Percentiles rank a stretch among this genome's conserved stretches.
phyloP scores from a whole-genome alignment of 2,329 filamentous ascomycete species.

The Colletotrichum musicola region DNA sequence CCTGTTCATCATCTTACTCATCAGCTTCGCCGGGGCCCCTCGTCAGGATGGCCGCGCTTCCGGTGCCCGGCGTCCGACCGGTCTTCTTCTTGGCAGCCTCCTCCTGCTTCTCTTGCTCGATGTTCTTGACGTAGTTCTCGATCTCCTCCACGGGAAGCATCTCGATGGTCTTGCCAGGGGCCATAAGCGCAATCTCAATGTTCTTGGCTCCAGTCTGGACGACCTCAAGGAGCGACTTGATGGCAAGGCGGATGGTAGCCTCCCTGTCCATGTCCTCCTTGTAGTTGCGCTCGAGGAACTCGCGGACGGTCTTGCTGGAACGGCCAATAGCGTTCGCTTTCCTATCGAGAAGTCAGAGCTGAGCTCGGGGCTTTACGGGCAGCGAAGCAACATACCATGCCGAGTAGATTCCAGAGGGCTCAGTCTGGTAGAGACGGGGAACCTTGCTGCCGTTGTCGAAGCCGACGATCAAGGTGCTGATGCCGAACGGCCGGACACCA shows the following conservation, averaged over 20 bases:
- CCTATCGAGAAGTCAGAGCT: constrained; percentile 64
- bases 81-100: constrained; percentile 98
- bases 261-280: constrained; percentile 98
- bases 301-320: constrained; percentile 98
- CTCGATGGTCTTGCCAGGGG: constrained; percentile 89
- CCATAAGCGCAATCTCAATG: constrained; percentile 99
- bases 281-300: constrained; percentile 99
- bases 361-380: background rate
- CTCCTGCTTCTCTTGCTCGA: constrained; percentile 99
- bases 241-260: constrained; percentile 94
- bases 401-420: constrained; percentile 99
- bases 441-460: constrained; percentile 94
- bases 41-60: constrained; percentile 81
- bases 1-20: constrained; percentile 41
- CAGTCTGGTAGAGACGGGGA: constrained; percentile 95
- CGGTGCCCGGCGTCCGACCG: constrained; percentile 77
- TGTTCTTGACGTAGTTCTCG: constrained; percentile 97
- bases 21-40: constrained; percentile 59
- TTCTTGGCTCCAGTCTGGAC: constrained; percentile 99
- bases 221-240: constrained; percentile 98
- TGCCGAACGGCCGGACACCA: constrained; percentile 98
- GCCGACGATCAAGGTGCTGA: constrained; percentile 92
- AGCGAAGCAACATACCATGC: constrained; percentile 76
- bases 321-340: constrained; percentile 99
- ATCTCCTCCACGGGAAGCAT: constrained; percentile 97